Evolutionary conservation across 768 basidiomycete species (phyloP).

Genomic region (Boletus bicolor): DNA sequence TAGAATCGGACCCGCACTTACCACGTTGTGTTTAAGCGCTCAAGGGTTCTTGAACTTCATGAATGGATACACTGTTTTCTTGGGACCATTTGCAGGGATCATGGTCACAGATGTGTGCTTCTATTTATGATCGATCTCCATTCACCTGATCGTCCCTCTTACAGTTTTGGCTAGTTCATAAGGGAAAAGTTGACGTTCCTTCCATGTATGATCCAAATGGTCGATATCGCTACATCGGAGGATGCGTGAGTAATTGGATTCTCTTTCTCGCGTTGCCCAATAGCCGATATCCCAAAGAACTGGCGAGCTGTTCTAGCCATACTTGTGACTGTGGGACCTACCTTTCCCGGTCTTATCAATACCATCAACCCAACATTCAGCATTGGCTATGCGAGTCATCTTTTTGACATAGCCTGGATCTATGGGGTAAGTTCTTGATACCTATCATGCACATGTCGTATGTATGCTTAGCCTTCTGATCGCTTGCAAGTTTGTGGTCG

Average conservation of each 20-base stretch:
- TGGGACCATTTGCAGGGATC: slow-evolving; percentile 83
- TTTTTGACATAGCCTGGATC: slow-evolving; percentile 75
- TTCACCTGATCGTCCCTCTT: background rate
- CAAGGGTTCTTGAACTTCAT: slow-evolving; percentile 75
- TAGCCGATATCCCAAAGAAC: slow-evolving; percentile 48
- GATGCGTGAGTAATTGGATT: slow-evolving; percentile 53
- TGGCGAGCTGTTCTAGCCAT: slow-evolving; percentile 77
- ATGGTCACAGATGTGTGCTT: slow-evolving; percentile 54
- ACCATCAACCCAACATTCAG: slow-evolving; percentile 64
- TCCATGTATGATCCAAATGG: slow-evolving; percentile 81
- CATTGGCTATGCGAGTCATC: slow-evolving; percentile 52
- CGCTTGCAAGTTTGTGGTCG: slow-evolving; percentile 20
- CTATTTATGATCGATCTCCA: background rate
- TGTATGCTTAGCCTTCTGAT: background rate
- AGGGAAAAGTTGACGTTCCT: slow-evolving; percentile 71
- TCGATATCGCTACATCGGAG: slow-evolving; percentile 72
- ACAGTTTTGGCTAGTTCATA: slow-evolving; percentile 78
- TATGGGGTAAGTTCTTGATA: slow-evolving; percentile 54
- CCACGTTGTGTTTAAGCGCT: slow-evolving; percentile 33
- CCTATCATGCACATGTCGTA: background rate
- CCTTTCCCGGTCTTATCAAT: slow-evolving; percentile 73
- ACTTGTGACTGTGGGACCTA: slow-evolving; percentile 64
- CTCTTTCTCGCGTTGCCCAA: background rate
- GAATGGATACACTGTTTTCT: slow-evolving; percentile 81
- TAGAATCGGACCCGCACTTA: background rate